Percentiles rank a stretch among this genome's conserved stretches.
phyloP scores from a whole-genome alignment of 345 rosid genomes.

The Rhodamnia argentea region DNA sequence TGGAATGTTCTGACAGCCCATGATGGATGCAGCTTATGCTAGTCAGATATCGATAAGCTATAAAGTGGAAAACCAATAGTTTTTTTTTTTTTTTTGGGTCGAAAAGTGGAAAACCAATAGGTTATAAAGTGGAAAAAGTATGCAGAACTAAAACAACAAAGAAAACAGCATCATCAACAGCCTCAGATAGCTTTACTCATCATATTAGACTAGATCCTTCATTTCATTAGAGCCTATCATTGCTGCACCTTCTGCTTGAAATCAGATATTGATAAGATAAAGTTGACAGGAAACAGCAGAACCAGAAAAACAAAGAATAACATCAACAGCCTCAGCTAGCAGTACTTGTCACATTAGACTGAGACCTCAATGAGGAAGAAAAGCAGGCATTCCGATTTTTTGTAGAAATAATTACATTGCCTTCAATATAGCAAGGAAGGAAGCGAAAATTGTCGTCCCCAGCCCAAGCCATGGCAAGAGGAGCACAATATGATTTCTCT shows the following conservation, averaged over 20 bases:
- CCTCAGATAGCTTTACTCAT: background rate
- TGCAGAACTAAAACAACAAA: background rate
- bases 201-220: background rate
- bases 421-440: background rate
- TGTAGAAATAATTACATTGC: background rate
- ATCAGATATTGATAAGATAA: background rate
- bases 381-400: background rate
- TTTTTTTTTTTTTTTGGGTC: too few species aligned
- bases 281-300: background rate
- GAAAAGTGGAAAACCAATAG: background rate
- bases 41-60: background rate
- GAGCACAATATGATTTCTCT: background rate
- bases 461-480: background rate
- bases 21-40: background rate
- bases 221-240: background rate
- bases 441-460: background rate
- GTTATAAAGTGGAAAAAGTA: background rate
- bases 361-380: background rate
- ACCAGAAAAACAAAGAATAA: background rate
- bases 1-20: background rate
- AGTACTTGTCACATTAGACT: background rate
- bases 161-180: background rate
- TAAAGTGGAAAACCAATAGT: background rate
- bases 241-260: background rate
- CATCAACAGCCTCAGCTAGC: background rate